Base-by-base conservation (phyloP, 225 moss, liverwort and hornwort species). In the Bryoerythrophyllum caledonicum region DNA sequence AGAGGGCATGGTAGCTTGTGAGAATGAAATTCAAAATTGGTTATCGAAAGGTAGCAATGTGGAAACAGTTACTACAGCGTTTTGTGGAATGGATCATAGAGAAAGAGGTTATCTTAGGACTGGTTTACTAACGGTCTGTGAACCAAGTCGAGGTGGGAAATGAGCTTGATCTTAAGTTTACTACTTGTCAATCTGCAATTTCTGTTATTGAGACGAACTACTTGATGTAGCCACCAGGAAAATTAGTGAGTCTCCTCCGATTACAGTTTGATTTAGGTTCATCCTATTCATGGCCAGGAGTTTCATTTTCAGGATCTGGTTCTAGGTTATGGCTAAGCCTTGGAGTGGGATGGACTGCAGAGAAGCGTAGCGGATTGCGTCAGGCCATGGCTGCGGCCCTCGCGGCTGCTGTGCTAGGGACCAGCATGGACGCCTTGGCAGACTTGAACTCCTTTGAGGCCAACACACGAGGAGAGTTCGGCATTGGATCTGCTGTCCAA, bases 401-500 rank as follows among this genome's bases (percentile, higher is more conserved):
- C 49, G 99, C 99, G 15, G 93, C 93, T 56, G 93, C 88, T 37
- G 91, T 91, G 7, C 37, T 99, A 6, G 91, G 99, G 69, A 90
- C 93, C 43, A 90, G 91, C 80, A 80, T 88, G 86, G 90, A 93
- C 37, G 95, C 99, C 7, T 53, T 87, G 77, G 99, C 99, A 10
- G 99, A 92, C 38, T 81, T 99, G 82, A 99, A 99, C 78, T 77
- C 83, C 35, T 93, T 92, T 27, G 99, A 99, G 85, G 99, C 95
- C 69, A 93, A 95, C 72, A 99, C 91, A 14, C 87, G 99, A 26
- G 99, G 99, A 63, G 99, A 99, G 52, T 99, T 99, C 16, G 99
- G 99, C 51, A 90, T 99, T 65, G 99, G 99, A 63, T 99, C 99
- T 20, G 99, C 99, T 75, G 99, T 90, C 61, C 99, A 99, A 58